Percentiles rank a stretch among this genome's conserved stretches.
These are phyloP conservation scores for Brasenia schreberi DNA, from an alignment of 164 flowering plant genomes.

Conservation along the genomic window DNA sequence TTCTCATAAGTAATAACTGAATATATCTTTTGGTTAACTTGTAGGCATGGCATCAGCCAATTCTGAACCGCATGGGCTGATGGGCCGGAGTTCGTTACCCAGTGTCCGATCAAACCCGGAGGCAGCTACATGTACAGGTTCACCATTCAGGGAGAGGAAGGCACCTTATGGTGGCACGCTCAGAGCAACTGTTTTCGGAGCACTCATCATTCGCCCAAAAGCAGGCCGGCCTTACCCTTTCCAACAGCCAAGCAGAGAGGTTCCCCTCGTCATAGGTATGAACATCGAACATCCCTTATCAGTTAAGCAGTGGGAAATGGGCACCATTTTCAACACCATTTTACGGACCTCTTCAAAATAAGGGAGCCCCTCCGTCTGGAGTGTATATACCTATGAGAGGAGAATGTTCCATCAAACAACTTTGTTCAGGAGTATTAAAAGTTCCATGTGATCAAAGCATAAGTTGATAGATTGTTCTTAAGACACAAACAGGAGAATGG, in stretches of 20 bases:
- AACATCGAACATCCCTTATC: too few species aligned
- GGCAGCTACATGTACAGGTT: constrained; percentile 70
- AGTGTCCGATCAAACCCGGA: constrained; percentile 87
- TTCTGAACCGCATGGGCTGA: constrained; percentile 89
- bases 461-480: neutral
- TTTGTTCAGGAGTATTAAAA: neutral
- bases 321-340: too few species aligned
- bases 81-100: constrained; percentile 79
- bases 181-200: constrained; percentile 87
- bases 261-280: constrained; percentile 68
- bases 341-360: too few species aligned
- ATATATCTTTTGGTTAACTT: neutral
- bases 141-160: constrained; percentile 75
- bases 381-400: too few species aligned
- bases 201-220: constrained; percentile 62
- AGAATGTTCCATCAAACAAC: too few species aligned
- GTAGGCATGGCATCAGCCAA: constrained; percentile 79
- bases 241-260: constrained; percentile 45
- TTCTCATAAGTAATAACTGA: too few species aligned
- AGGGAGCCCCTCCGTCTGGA: too few species aligned
- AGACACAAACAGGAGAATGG: constrained; percentile 66
- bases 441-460: neutral
- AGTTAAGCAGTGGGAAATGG: too few species aligned
- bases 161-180: constrained; percentile 98
- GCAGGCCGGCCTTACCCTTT: constrained; percentile 53